Evolutionary conservation across 108 stramenopile species (phyloP).

Genomic region (Thalassiosira profunda): DNA sequence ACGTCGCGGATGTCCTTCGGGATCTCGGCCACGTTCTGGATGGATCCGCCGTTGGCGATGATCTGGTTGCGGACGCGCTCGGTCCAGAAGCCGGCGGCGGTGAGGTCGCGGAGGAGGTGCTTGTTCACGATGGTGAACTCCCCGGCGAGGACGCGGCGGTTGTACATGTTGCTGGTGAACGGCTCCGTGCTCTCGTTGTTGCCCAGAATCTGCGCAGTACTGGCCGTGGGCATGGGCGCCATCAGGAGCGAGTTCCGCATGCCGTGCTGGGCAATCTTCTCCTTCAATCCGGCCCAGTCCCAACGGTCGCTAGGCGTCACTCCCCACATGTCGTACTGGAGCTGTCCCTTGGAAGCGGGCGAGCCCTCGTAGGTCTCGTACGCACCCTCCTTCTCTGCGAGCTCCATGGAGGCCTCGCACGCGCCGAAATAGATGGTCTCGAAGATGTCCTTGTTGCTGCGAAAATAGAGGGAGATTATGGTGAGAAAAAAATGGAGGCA

Average conservation of each 20-base stretch:
- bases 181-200: constrained; percentile 99
- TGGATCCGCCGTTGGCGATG: constrained; percentile 97
- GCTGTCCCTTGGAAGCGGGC: constrained; percentile 94
- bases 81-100: constrained; percentile 96
- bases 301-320: constrained; percentile 88
- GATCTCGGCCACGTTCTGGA: constrained; percentile 94
- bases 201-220: constrained; percentile 99
- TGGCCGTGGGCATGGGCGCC: constrained; percentile 99
- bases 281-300: constrained; percentile 96
- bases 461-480: background rate
- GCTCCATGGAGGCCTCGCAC: constrained; percentile 90
- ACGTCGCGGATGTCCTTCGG: constrained; percentile 94
- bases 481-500: background rate
- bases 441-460: constrained; percentile 96
- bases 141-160: constrained; percentile 98
- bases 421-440: constrained; percentile 99
- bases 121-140: constrained; percentile 99
- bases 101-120: constrained; percentile 97
- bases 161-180: constrained; percentile 99
- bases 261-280: constrained; percentile 88
- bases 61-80: constrained; percentile 95
- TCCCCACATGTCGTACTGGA: constrained; percentile 99
- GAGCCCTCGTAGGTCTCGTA: constrained; percentile 97
- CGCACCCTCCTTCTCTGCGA: constrained; percentile 92
- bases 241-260: constrained; percentile 98